Percentiles rank a stretch among this genome's conserved stretches.
phyloP scores from a whole-genome alignment of 306 rosid genomes.

The Prinsepia uniflora region DNA sequence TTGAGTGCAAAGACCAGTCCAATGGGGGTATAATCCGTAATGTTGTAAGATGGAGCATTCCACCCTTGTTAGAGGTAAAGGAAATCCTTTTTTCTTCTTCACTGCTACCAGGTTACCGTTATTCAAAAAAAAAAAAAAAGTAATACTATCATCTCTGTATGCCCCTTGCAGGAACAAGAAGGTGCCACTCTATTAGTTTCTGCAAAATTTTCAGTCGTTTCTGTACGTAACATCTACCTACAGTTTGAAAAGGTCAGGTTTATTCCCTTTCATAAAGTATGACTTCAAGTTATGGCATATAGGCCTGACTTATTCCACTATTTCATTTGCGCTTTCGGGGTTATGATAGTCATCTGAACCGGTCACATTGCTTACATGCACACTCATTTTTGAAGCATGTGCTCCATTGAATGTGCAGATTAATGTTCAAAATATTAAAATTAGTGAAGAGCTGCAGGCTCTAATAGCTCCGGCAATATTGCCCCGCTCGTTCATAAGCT shows the following conservation, averaged over 20 bases:
- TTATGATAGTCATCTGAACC: not conserved
- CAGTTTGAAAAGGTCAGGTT: constrained; percentile 77
- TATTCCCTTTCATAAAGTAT: constrained; percentile 13
- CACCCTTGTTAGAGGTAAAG: constrained; percentile 71
- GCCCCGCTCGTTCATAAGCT: constrained; percentile 76
- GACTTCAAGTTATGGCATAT: not conserved
- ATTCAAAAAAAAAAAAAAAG: not conserved
- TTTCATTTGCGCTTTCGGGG: not conserved
- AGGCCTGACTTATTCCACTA: not conserved
- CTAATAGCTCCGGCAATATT: constrained; percentile 84
- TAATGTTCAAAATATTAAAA: constrained; percentile 62
- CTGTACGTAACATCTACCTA: constrained; percentile 77
- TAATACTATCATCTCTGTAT: constrained; percentile 16
- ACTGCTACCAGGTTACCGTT: not conserved
- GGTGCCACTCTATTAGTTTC: constrained; percentile 91
- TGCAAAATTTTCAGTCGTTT: constrained; percentile 67
- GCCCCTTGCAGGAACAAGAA: constrained; percentile 67
- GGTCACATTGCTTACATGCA: not conserved
- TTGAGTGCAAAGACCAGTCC: constrained; percentile 62
- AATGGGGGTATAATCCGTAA: constrained; percentile 63
- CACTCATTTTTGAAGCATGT: too few relatives aligned
- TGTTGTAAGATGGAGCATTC: constrained; percentile 89
- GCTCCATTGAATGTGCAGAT: constrained; percentile 43
- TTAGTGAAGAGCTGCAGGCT: constrained; percentile 78
- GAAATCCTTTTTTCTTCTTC: not conserved